Conservation (phyloP, 306 rosid species). For the Fragaria ananassa region DNA sequence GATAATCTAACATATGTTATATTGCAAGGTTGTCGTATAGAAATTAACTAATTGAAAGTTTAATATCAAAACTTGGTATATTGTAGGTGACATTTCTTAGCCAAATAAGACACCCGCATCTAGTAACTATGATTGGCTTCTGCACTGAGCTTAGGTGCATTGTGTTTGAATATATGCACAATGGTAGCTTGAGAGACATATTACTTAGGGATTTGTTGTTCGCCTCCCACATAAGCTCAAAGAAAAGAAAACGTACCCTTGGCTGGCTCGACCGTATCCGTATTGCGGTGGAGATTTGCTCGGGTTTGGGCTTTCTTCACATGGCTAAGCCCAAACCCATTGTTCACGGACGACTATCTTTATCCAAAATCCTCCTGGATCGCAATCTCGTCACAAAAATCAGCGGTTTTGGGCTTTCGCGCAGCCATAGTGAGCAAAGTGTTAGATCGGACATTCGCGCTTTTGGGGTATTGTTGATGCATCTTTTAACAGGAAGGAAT, state of each 20-base stretch:
- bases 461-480: slow-evolving; percentile 53
- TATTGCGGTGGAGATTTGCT: slow-evolving; percentile 55
- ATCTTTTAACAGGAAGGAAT: slow-evolving; percentile 58
- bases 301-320: slow-evolving; percentile 68
- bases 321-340: slow-evolving; percentile 35
- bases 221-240: slow-evolving; percentile 31
- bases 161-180: slow-evolving; percentile 73
- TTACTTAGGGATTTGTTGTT: slow-evolving; percentile 38
- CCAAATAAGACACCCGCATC: slow-evolving; percentile 65
- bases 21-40: background rate
- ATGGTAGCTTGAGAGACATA: slow-evolving; percentile 66
- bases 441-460: slow-evolving; percentile 42
- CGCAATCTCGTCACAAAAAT: slow-evolving; percentile 68
- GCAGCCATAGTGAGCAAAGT: slow-evolving; percentile 20
- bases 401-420: slow-evolving; percentile 42
- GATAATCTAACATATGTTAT: background rate
- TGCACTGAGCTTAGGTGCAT: slow-evolving; percentile 62
- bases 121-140: slow-evolving; percentile 65
- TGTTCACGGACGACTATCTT: slow-evolving; percentile 47
- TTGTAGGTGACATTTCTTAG: slow-evolving; percentile 57
- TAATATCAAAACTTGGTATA: background rate
- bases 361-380: slow-evolving; percentile 62
- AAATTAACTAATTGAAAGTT: background rate
- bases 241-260: slow-evolving; percentile 47
- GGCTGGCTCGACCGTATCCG: slow-evolving; percentile 72